Evolutionary conservation across 1,139 yeast species (phyloP).

Genomic region (Groenewaldozyma sp.): DNA sequence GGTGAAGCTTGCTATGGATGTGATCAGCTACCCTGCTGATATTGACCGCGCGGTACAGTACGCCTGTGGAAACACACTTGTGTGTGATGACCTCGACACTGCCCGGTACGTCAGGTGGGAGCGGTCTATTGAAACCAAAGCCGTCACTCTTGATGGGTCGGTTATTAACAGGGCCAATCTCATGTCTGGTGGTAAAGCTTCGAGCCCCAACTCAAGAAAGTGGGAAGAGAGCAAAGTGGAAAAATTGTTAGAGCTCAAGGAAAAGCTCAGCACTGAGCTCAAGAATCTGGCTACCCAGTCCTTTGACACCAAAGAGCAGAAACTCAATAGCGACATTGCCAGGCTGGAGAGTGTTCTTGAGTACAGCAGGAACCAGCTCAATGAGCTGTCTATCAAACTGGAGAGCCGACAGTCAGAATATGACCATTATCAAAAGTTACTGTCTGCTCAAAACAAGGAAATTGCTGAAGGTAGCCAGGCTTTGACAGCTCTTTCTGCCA

Average conservation of each 20-base stretch:
- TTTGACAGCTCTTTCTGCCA: slow-evolving; percentile 20
- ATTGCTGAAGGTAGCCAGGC: slow-evolving; percentile 30
- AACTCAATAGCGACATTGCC: slow-evolving; percentile 45
- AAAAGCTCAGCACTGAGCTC: slow-evolving; percentile 47
- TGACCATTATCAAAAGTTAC: slow-evolving; percentile 52
- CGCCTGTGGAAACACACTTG: slow-evolving; percentile 70
- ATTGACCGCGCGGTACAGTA: slow-evolving; percentile 74
- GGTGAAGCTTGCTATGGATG: slow-evolving; percentile 56
- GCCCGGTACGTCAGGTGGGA: slow-evolving; percentile 76
- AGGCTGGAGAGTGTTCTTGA: slow-evolving; percentile 48
- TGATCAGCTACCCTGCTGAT: slow-evolving; percentile 55
- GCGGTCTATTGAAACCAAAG: slow-evolving; percentile 47
- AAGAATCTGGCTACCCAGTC: slow-evolving; percentile 45
- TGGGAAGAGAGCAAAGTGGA: slow-evolving; percentile 71
- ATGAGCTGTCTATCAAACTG: slow-evolving; percentile 50
- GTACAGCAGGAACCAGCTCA: slow-evolving; percentile 41
- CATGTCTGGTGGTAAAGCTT: slow-evolving; percentile 78
- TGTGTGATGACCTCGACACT: slow-evolving; percentile 60
- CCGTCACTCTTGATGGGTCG: slow-evolving; percentile 79
- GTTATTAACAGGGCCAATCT: slow-evolving; percentile 77
- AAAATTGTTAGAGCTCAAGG: slow-evolving; percentile 49
- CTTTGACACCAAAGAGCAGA: slow-evolving; percentile 47
- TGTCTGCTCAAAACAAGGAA: slow-evolving; percentile 42
- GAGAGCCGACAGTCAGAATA: slow-evolving; percentile 44
- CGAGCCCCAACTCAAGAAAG: slow-evolving; percentile 32